Percentiles rank a stretch among this genome's conserved stretches.
phyloP scores from a whole-genome alignment of 805 yeast species.

The Metschnikowia picachoensis region DNA sequence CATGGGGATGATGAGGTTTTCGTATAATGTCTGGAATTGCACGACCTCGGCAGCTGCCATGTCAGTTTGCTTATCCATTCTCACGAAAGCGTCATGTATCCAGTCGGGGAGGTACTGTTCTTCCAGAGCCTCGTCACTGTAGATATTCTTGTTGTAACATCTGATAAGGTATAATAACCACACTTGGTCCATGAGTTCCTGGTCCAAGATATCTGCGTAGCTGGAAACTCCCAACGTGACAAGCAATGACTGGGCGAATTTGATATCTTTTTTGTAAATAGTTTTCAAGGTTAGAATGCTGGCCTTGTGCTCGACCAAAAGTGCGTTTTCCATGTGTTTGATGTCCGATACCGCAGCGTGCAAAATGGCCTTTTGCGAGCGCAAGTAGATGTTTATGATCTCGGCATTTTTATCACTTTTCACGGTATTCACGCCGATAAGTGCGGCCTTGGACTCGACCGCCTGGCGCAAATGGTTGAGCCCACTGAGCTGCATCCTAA shows the following conservation, averaged over 20 bases:
- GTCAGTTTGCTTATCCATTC: constrained; percentile 32
- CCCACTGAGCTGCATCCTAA: constrained; percentile 61
- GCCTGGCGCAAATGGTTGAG: constrained; percentile 50
- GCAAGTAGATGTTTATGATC: constrained; percentile 44
- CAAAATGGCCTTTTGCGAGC: constrained; percentile 47
- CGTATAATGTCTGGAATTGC: constrained; percentile 52
- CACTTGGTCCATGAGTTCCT: constrained; percentile 53
- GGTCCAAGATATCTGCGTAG: constrained; percentile 47
- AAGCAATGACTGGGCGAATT: constrained; percentile 51
- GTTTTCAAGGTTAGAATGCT: constrained; percentile 51
- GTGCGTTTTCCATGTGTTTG: constrained; percentile 42
- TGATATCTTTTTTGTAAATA: constrained; percentile 51
- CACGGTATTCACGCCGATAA: constrained; percentile 26
- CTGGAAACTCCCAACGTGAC: constrained; percentile 54
- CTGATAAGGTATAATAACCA: constrained; percentile 63
- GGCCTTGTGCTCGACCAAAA: constrained; percentile 43
- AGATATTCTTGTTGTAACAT: constrained; percentile 43
- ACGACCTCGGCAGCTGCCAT: constrained; percentile 51
- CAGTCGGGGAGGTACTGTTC: constrained; percentile 47
- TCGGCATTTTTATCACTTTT: constrained; percentile 8
- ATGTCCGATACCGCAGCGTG: constrained; percentile 43
- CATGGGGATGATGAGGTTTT: constrained; percentile 48
- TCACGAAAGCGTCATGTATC: constrained; percentile 39
- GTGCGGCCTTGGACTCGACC: constrained; percentile 45
- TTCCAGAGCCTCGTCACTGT: constrained; percentile 27